Evolutionary conservation across 148 eudicot species (phyloP).

Genomic region (Camellia sinensis): DNA sequence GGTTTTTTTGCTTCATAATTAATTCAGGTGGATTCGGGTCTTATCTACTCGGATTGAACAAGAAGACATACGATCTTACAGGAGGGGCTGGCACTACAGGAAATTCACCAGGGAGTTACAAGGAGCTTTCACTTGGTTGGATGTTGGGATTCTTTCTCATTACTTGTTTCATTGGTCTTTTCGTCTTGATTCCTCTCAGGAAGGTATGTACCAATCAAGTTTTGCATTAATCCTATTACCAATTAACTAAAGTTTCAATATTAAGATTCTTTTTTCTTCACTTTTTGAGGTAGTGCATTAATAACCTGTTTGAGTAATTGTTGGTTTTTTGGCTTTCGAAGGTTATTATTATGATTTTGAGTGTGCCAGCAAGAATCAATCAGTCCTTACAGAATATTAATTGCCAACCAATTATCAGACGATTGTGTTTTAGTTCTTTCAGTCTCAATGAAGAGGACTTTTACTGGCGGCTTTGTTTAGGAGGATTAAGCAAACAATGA

Average conservation of each 20-base stretch:
- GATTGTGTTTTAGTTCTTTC: no score
- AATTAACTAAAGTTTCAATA: neutral
- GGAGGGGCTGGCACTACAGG: conserved; percentile 63
- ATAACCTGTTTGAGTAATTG: no score
- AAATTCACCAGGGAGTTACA: conserved; percentile 60
- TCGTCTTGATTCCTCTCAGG: conserved; percentile 77
- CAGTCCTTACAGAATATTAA: no score
- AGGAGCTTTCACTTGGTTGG: conserved; percentile 71
- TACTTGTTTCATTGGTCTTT: conserved; percentile 78
- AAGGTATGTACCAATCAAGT: conserved; percentile 40
- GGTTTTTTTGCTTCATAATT: neutral
- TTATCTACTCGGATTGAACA: conserved; percentile 72
- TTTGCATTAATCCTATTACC: neutral
- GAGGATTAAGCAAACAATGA: no score
- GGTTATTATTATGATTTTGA: no score
- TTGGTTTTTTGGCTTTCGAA: no score
- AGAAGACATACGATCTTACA: conserved; percentile 71
- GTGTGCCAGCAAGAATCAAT: no score
- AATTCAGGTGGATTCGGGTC: conserved; percentile 73
- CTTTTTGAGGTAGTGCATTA: no score
- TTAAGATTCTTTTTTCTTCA: no score
- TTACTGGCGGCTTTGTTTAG: no score
- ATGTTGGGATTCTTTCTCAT: conserved; percentile 68
- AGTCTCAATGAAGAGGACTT: no score
- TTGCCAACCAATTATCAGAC: no score